Evolutionary conservation across 2,329 filamentous ascomycete species (phyloP).

Genomic region (Lasiodiplodia hormozganensis): DNA sequence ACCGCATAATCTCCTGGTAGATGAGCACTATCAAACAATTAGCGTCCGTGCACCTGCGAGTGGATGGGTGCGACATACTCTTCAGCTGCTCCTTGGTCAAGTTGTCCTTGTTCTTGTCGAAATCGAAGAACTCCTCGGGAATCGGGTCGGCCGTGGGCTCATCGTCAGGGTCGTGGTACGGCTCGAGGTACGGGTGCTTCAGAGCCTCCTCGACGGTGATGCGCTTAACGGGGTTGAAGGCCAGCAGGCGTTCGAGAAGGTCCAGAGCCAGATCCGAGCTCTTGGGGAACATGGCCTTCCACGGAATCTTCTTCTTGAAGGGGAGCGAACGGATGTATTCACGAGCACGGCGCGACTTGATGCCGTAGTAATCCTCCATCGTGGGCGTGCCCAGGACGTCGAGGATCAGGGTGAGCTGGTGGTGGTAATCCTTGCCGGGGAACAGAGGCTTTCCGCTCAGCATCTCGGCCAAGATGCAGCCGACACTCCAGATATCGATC

Average conservation of each 20-base stretch:
- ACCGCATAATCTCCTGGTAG: slow-evolving; percentile 94
- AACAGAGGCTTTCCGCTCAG: slow-evolving; percentile 97
- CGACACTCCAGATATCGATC: slow-evolving; percentile 99
- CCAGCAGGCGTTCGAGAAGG: slow-evolving; percentile 90
- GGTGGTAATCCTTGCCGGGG: slow-evolving; percentile 98
- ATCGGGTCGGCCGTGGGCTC: slow-evolving; percentile 97
- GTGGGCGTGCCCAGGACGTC: slow-evolving; percentile 97
- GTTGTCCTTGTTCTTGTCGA: slow-evolving; percentile 99
- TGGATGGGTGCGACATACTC: slow-evolving; percentile 58
- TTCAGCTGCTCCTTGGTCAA: slow-evolving; percentile 98
- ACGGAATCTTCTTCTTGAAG: slow-evolving; percentile 99
- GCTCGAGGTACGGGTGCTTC: slow-evolving; percentile 97
- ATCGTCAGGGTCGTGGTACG: slow-evolving; percentile 98
- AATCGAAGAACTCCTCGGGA: slow-evolving; percentile 99
- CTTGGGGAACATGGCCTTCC: slow-evolving; percentile 97
- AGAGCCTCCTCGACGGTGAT: slow-evolving; percentile 98
- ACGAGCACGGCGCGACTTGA: slow-evolving; percentile 95
- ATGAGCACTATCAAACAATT: slow-evolving; percentile 69
- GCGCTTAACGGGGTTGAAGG: slow-evolving; percentile 98
- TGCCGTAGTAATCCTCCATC: slow-evolving; percentile 99
- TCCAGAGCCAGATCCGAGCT: slow-evolving; percentile 97
- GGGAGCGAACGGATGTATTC: slow-evolving; percentile 98
- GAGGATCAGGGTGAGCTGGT: slow-evolving; percentile 95
- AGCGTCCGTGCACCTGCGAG: slow-evolving; percentile 28
- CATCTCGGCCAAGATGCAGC: slow-evolving; percentile 98